Conservation (phyloP, 139 green algal genomes). For the Haematococcus lacustris region DNA sequence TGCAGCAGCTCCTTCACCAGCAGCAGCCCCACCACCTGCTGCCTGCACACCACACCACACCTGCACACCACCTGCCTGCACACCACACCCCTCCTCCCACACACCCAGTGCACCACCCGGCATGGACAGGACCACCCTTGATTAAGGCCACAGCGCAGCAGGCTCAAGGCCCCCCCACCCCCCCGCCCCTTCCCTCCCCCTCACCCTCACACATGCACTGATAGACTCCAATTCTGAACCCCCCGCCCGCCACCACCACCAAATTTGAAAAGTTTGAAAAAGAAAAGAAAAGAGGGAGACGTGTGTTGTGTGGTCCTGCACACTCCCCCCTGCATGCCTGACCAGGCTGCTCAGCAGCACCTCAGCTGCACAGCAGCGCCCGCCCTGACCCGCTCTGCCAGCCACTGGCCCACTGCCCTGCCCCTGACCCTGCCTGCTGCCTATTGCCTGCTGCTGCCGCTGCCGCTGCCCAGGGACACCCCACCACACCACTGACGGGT, state of each 20-base stretch:
- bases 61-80: neutral
- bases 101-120: neutral
- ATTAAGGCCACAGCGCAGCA: too few species aligned
- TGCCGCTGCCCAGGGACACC: neutral
- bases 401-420: too few species aligned
- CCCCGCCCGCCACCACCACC: neutral
- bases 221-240: neutral
- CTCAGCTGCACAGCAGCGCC: neutral
- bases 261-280: neutral
- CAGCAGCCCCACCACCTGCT: neutral
- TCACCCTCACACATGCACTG: neutral
- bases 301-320: neutral
- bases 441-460: too few species aligned
- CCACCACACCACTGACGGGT: neutral
- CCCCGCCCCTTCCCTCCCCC: too few species aligned
- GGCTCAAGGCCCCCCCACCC: too few species aligned
- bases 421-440: too few species aligned
- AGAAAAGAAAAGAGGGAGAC: neutral
- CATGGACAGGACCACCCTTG: neutral
- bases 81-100: neutral
- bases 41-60: neutral
- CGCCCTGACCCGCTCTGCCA: too few species aligned
- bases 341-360: neutral
- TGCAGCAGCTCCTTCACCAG: constrained; percentile 1
- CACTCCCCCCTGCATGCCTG: neutral